These are phyloP conservation scores for Tolypocladium nubicola DNA, from an alignment of 2,329 filamentous ascomycete species.

Conservation along the genomic window DNA sequence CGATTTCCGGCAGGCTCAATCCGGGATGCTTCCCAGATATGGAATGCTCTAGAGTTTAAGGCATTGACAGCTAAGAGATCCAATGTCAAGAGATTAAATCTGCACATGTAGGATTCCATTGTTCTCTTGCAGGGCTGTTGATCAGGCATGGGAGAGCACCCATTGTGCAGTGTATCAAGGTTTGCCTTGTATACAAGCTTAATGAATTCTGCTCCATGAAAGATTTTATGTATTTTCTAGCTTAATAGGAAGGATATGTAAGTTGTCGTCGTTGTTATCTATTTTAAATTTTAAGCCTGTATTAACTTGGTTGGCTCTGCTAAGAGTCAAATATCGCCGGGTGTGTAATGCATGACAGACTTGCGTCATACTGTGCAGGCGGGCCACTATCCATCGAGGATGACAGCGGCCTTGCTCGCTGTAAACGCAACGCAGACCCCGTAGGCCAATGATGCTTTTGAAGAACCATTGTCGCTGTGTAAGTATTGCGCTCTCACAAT, in stretches of 20 bases:
- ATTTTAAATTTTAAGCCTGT: background rate
- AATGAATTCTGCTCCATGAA: background rate
- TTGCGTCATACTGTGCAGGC: background rate
- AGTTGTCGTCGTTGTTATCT: background rate
- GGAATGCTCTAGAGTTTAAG: no score
- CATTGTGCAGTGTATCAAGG: no score
- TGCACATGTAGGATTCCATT: no score
- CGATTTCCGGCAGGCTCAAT: no score
- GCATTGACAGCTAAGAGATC: no score
- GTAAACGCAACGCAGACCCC: background rate
- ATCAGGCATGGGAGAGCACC: no score
- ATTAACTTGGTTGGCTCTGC: background rate
- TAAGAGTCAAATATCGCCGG: background rate
- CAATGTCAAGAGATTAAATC: no score
- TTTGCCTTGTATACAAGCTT: no score
- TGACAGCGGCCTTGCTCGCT: background rate
- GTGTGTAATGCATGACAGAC: no score
- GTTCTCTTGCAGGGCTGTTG: no score
- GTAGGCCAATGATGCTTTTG: background rate
- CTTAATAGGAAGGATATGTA: background rate
- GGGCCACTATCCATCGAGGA: background rate
- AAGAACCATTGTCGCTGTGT: background rate
- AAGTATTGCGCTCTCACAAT: background rate
- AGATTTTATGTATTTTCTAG: background rate
- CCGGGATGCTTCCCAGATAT: no score